Evolutionary conservation across 208 protist genomes (phyloP), one percentile per base, ranked within the genome.

Genomic region (Trichomonas tenax): DNA sequence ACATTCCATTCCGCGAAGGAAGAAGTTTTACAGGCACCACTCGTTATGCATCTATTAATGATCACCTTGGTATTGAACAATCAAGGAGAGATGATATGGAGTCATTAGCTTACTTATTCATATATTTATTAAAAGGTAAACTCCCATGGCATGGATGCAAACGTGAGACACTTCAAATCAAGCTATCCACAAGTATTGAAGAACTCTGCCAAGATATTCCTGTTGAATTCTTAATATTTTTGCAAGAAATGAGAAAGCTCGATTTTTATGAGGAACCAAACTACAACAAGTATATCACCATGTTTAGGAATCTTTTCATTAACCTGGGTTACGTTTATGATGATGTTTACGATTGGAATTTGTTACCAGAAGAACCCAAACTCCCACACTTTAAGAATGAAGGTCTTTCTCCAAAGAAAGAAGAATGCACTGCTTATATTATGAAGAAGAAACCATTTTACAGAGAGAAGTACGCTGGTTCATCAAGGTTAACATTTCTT

Each of bases 261-360:
- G 97, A 98, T 46, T 99, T 99, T 97, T 99, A 99, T 96, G 99
- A 99, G 96, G 99, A 99, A 96, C 99, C 99, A 34, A 99, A 99
- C 97, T 99, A 99, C 97, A 10, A 8, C 0, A 34, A 41, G 15
- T 84, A 84, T 41, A 14, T 0, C 36, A 2, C 36, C 2, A 48
- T 97, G 58, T 97, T 97, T 97, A 97, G 99, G 14, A 98, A 99
- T 95, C 97, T 99, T 38, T 99, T 99, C 96, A 97, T 99, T 40
- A 98, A 98, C 48, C 98, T 99, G 97, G 98, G 99, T 4, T 99
- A 98, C 97, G 98, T 98, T 96, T 98, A 99, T 96, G 99, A 99
- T 98, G 99, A 99, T 97, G 97, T 99, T 49, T 99, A 99, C 97
- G 99, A 99, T 97, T 99, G 99, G 99, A 99, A 9, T 58, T 15